Evolutionary conservation across 352 stramenopile genomes (phyloP).

Genomic region (Aphanomyces euteiches): DNA sequence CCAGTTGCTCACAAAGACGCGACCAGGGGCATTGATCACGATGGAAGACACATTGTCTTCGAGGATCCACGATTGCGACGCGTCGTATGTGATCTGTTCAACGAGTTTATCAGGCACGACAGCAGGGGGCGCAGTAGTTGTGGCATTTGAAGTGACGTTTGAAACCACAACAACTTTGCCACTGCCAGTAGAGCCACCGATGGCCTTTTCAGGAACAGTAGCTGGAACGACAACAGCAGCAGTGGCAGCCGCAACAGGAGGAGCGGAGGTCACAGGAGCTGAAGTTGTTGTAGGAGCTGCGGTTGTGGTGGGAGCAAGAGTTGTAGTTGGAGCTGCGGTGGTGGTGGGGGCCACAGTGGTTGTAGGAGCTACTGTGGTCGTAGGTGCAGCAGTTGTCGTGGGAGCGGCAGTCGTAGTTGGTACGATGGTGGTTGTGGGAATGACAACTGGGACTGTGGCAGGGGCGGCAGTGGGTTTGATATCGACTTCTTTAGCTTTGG

Average conservation of each 20-base stretch:
- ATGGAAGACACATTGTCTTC: conserved; percentile 22
- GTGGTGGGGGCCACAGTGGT: neutral
- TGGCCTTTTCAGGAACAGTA: too few relatives aligned
- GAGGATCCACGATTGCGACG: neutral
- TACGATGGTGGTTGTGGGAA: neutral
- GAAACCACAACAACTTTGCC: too few relatives aligned
- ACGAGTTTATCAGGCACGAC: neutral
- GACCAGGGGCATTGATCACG: conserved; percentile 21
- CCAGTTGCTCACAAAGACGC: conserved; percentile 25
- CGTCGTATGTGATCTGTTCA: neutral
- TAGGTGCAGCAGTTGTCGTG: neutral
- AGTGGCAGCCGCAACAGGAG: neutral
- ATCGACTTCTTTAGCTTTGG: conserved; percentile 16
- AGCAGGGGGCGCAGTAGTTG: neutral
- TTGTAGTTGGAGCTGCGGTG: neutral
- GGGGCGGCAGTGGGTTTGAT: neutral
- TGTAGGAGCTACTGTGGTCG: neutral
- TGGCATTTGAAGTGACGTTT: neutral
- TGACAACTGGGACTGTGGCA: too few relatives aligned
- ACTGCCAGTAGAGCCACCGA: too few relatives aligned
- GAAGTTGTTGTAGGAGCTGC: conserved; percentile 5
- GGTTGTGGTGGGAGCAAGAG: conserved; percentile 13
- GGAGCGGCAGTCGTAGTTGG: neutral
- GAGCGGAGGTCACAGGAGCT: neutral
- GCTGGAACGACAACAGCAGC: neutral